Base-by-base conservation (phyloP, 2,329 filamentous ascomycete species). In the Hypoxylon sp. region DNA sequence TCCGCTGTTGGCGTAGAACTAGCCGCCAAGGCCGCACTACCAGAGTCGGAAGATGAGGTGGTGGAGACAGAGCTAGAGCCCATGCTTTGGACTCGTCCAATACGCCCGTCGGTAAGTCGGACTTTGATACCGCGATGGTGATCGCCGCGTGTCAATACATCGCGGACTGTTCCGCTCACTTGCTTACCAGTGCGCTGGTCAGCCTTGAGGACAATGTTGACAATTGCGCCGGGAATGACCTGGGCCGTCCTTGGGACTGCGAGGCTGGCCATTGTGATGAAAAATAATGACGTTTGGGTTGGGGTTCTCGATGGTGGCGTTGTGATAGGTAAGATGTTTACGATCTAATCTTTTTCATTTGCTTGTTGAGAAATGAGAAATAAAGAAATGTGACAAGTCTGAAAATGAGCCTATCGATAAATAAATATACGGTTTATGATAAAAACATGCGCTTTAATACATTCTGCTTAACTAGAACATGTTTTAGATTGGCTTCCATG, bases 71-170 rank as follows among this genome's bases (percentile, higher is more conserved):
- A 59, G 26, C 37, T 60, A 10, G 53, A 65, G 2, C 80, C 82
- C 78, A 93, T 84, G 48, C 84, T 82, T 79, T 94, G 92, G 29
- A 95, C 92, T 14, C 92, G 83, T 1, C 92, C 92, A 2, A 95
- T 87, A 26, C 91, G 85, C 1, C 92, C 92, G 77, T 92, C 91
- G 1, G 82, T 81, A 5, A 95, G 83, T 2, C 92, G 87, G 24
- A 94, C 92, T 79, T 94, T 95, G 81, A 94, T 92, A 37, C 92
- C 92, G 9, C 91, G 86, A 2, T 91, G 91, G 74, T 95, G 92
- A 72, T 94, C 88, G 26, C 91, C 91, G 1, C 87, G 83, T 1
- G 92, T 94, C 52, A 95, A 83, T 0, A 94, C 78, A 50, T 93
- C 87, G 58, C 85, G 84, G 1, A 95, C 88, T 4, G 84, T 79